phyloP scores from a whole-genome alignment of 208 protist species.

The Leishmania turanica region DNA sequence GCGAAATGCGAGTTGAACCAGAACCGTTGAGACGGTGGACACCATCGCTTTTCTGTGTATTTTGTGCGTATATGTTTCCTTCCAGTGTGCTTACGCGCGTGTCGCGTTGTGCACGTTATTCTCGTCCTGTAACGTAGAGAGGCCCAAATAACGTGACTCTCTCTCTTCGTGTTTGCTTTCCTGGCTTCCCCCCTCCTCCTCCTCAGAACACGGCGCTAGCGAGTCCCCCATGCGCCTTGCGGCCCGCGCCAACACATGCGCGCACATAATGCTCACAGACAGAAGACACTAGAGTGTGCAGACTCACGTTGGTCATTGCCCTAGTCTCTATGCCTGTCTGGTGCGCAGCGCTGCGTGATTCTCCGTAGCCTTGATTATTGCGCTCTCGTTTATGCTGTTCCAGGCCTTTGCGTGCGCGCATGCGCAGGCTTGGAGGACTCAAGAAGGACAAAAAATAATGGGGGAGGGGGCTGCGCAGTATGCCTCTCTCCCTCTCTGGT shows the following conservation, averaged over 20 bases:
- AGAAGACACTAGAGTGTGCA: background rate
- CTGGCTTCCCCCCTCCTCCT: background rate
- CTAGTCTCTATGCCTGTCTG: background rate
- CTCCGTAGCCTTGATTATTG: background rate
- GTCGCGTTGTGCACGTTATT: too few species aligned
- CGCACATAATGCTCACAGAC: background rate
- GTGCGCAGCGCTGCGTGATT: background rate
- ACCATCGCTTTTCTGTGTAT: background rate
- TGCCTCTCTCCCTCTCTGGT: background rate
- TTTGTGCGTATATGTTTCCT: background rate
- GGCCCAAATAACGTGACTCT: background rate
- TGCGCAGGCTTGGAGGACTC: background rate
- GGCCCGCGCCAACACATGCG: background rate
- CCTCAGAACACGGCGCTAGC: background rate
- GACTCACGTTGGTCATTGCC: background rate
- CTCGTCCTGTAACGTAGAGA: too few species aligned
- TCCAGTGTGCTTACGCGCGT: background rate
- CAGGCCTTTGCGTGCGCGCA: background rate
- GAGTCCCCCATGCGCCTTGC: background rate
- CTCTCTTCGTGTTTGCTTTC: background rate
- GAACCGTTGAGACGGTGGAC: background rate
- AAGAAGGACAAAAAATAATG: background rate
- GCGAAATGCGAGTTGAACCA: background rate
- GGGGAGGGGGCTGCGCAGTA: background rate
- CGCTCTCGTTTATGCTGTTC: background rate